Base-by-base conservation (phyloP, 805 yeast genomes). In the Ogataea henricii region DNA sequence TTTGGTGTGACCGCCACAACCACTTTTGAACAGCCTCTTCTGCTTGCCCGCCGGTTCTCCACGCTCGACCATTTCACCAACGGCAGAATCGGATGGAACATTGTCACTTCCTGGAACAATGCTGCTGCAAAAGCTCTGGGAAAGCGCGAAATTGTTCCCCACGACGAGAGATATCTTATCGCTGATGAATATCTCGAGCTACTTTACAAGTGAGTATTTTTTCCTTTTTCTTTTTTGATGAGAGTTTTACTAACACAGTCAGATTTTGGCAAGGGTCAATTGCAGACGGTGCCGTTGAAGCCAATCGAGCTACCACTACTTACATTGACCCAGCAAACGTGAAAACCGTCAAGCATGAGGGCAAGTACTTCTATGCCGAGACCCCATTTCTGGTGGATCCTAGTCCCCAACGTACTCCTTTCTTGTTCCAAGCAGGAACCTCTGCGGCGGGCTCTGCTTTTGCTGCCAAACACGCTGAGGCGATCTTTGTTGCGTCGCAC, bases 31-130 rank as follows among this genome's bases (percentile, higher is more conserved):
- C 57, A 59, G 12, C 68, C 68, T 2, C 60, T 60, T 35, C 64
- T 59, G 47, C 62, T 64, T 18, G 56, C 62, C 21, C 57, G 68
- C 47, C 50, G 67, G 34, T 52, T 63, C 38, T 64, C 66, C 10
- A 64, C 68, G 4, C 60, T 64, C 38, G 68, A 64, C 45, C 67
- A 62, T 36, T 58, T 64, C 51, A 63, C 66, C 12, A 52, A 53
- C 20, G 68, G 67, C 13, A 56, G 68, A 49, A 49, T 64, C 39
- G 68, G 65, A 14, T 64, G 68, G 68, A 64, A 64, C 46, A 58
- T 64, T 13, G 68, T 64, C 16, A 56, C 64, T 21, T 62, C 67
- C 2, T 46, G 49, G 49, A 46, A 46, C 20, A 40, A 46, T 18
- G 23, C 49, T 25, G 45, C 49, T 3, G 58, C 66, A 6, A 52